Evolutionary conservation across 176 grass and related monocot genomes (phyloP).

Genomic region (Alloteropsis semialata): DNA sequence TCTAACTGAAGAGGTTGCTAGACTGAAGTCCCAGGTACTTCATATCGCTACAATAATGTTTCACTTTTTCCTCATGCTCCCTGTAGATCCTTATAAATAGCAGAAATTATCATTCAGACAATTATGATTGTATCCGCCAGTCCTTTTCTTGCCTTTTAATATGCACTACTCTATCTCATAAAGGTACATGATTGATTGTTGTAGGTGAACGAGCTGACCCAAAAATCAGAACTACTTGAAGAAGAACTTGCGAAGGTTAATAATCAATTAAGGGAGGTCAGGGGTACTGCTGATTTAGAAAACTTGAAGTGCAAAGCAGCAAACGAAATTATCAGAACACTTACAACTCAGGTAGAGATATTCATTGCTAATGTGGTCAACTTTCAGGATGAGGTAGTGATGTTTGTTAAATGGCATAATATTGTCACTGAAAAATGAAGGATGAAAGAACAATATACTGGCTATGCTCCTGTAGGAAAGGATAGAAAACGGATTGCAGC

Average conservation of each 20-base stretch:
- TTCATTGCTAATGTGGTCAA: neutral
- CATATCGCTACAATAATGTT: neutral
- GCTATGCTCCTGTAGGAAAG: neutral
- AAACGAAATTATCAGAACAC: conserved; percentile 66
- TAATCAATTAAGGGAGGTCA: conserved; percentile 50
- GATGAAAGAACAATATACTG: neutral
- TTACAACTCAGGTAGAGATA: conserved; percentile 44
- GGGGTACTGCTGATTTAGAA: conserved; percentile 42
- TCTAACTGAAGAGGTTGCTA: conserved; percentile 56
- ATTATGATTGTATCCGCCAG: conserved; percentile 1
- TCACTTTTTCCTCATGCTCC: neutral
- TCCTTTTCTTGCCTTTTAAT: neutral
- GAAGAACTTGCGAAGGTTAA: conserved; percentile 52
- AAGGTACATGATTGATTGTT: conserved; percentile 19
- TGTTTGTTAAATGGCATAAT: neutral
- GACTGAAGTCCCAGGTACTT: conserved; percentile 51
- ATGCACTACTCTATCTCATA: conserved; percentile 1
- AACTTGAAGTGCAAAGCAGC: conserved; percentile 64
- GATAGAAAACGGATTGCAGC: neutral
- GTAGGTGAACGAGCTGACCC: conserved; percentile 55
- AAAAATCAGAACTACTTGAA: conserved; percentile 61
- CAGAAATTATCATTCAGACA: neutral
- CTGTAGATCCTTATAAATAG: neutral
- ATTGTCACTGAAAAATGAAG: neutral
- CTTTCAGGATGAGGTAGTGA: neutral